phyloP scores from a whole-genome alignment of 1,284 basidiomycete genomes.

The Malassezia restricta region DNA sequence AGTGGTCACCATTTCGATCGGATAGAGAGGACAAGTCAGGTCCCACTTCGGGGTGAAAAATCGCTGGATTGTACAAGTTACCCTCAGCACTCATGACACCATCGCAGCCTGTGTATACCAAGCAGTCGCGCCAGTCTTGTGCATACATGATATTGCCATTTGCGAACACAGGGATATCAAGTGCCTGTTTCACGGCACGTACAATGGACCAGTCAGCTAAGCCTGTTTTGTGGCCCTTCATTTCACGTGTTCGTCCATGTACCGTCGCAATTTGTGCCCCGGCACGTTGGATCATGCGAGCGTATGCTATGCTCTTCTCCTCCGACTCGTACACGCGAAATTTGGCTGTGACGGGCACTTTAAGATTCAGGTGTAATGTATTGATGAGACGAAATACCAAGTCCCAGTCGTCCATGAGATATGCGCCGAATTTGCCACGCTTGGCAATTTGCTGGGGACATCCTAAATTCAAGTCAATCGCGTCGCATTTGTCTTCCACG shows the following conservation, averaged over 20 bases:
- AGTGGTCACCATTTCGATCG: not conserved
- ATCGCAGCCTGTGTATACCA: conserved; percentile 70
- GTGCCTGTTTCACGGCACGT: conserved; percentile 68
- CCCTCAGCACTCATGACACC: conserved; percentile 94
- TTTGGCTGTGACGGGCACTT: conserved; percentile 86
- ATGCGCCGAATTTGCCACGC: conserved; percentile 74
- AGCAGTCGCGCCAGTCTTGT: conserved; percentile 64
- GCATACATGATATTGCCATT: conserved; percentile 91
- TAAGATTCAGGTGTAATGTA: conserved; percentile 59
- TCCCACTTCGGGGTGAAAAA: conserved; percentile 52
- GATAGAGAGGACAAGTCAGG: conserved; percentile 7
- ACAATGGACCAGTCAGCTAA: conserved; percentile 74
- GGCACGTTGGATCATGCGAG: conserved; percentile 81
- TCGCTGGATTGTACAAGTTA: conserved; percentile 79
- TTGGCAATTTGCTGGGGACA: conserved; percentile 93
- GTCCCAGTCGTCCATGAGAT: conserved; percentile 88
- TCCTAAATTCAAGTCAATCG: conserved; percentile 76
- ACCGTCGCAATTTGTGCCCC: conserved; percentile 91
- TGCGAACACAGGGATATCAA: conserved; percentile 83
- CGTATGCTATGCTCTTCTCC: conserved; percentile 81
- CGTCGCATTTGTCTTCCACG: conserved; percentile 53
- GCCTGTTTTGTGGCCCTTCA: conserved; percentile 67
- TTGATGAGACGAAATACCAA: conserved; percentile 48
- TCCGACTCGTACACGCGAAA: conserved; percentile 78
- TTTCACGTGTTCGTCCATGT: conserved; percentile 79